Evolutionary conservation across 805 yeast genomes (phyloP).

Genomic region (Phaffomyces opuntiae): DNA sequence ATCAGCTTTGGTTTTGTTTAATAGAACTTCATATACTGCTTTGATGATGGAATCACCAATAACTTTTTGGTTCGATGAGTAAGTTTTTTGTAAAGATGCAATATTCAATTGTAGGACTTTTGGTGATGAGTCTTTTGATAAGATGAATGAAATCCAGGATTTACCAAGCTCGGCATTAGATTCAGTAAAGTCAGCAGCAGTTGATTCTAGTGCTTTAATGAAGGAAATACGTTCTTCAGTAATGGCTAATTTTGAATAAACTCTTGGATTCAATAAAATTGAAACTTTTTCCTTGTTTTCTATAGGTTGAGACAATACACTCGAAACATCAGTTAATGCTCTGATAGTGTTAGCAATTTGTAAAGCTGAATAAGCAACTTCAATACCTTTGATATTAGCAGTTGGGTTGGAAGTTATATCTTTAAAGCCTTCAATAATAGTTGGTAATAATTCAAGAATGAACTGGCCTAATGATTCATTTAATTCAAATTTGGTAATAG

Average conservation of each 20-base stretch:
- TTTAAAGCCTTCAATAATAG: conserved; percentile 26
- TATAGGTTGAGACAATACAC: conserved; percentile 29
- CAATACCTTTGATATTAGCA: conserved; percentile 36
- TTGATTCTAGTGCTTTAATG: conserved; percentile 35
- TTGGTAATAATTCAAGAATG: conserved; percentile 19
- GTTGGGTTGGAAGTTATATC: conserved; percentile 47
- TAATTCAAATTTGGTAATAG: conserved; percentile 12
- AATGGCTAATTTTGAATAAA: conserved; percentile 41
- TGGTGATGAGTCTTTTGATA: conserved; percentile 29
- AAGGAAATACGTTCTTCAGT: conserved; percentile 48
- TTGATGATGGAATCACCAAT: conserved; percentile 38
- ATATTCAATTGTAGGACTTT: conserved; percentile 8
- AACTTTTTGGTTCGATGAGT: conserved; percentile 28
- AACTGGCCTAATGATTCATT: conserved; percentile 11
- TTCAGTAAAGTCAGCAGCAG: conserved; percentile 20
- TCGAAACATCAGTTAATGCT: conserved; percentile 21
- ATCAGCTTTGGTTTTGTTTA: conserved; percentile 8
- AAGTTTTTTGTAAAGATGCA: conserved; percentile 26
- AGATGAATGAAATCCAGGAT: conserved; percentile 41
- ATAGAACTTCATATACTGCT: conserved; percentile 31
- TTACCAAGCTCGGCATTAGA: conserved; percentile 25
- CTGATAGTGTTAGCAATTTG: conserved; percentile 19
- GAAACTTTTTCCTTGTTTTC: conserved; percentile 37
- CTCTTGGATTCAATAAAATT: conserved; percentile 38
- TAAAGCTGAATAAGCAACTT: conserved; percentile 47